Base-by-base conservation (phyloP, 257 asterid genomes). In the Eustoma russellianum region DNA sequence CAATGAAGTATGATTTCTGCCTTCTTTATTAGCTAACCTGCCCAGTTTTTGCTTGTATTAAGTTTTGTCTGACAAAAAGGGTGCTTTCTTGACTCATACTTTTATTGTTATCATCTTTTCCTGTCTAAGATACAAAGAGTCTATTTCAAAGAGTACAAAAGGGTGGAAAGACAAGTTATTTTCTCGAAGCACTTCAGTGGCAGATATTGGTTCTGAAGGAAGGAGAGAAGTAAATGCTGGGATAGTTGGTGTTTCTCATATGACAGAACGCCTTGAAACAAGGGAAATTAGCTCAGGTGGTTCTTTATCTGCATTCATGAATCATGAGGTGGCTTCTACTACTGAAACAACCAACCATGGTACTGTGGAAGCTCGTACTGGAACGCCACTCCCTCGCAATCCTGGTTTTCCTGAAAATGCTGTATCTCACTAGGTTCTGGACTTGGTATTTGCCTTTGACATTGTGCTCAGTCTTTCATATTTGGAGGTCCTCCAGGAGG, bases 91-190 rank as follows among this genome's bases (percentile, higher is more conserved):
- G 30, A 24, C 30, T 24, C 3, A 0, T 24, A 24, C 30, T 24
- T 24, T 24, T 24, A 24, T 24, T 24, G 59, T 40, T 64, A 62
- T 9, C 17, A n/a, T 52, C 30, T 8, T 57, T 35, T 49, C 41
- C 58, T 38, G 5, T 59, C 47, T 24, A 55, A 91, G 98, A 72
- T 91, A 91, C 75, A 87, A 85, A 77, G 98, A 91, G 60, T 74
- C 93, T 2, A 76, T 91, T 71, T 71, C 94, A 9, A 84, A 82
- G 83, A 78, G 77, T 57, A 87, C 95, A 10, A 78, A 70, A 74
- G 98, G 83, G 58, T 85, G 85, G 94, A 91, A 82, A 71, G 98
- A 91, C 64, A 87, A 78, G 79, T 69, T 91, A 60, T 87, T 91
- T 69, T 77, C 95, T 53, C 81, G 92, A 50, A 87, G 75, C 79